Evolutionary conservation across 441 rosid species (phyloP), one percentile per base, ranked within the genome.

Genomic region (Syzygium malaccense): DNA sequence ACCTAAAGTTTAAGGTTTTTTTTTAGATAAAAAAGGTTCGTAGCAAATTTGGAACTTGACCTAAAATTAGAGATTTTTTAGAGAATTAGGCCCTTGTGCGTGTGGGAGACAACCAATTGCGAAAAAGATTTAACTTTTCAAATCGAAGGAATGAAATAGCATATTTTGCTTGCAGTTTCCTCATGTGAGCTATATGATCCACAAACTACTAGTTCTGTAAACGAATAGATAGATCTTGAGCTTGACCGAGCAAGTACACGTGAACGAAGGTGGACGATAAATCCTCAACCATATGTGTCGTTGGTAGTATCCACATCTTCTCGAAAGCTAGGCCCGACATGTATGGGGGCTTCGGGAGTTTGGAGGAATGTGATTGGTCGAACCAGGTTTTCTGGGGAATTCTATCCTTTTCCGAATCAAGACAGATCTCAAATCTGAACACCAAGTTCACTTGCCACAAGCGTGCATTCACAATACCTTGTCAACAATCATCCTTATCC

Each of bases 401-500:
- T 2, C 83, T 75, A 75, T 41, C 28, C 7, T 75, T 75, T 75
- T 41, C 18, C 83, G 83, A 75, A 41, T 75, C 18, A 41, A 75
- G 83, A 41, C 83, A 41, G 53, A 75, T 75, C 51, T 37, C 83
- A 41, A 75, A 75, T 75, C 53, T 75, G 51, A 13, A 45, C 83
- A 41, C 51, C 83, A 6, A 41, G 83, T 41, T 75, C 83, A 41
- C n/a, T 75, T 25, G 53, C 83, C 83, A 41, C 83, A 75, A 75
- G 83, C n/a, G 83, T 75, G 83, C 51, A 41, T 6, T 13, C 83
- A 23, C 53, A 23, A 51, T 75, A 37, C 51, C 41, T 6, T 41
- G 83, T 75, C 83, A 41, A 75, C 83, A 23, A 75, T 75, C 83
- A 41, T 75, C n/a, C 83, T 75, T 75, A 75, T 75, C 83, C 83